Conservation (phyloP, 208 protist species). For the Phytomonas francai region DNA sequence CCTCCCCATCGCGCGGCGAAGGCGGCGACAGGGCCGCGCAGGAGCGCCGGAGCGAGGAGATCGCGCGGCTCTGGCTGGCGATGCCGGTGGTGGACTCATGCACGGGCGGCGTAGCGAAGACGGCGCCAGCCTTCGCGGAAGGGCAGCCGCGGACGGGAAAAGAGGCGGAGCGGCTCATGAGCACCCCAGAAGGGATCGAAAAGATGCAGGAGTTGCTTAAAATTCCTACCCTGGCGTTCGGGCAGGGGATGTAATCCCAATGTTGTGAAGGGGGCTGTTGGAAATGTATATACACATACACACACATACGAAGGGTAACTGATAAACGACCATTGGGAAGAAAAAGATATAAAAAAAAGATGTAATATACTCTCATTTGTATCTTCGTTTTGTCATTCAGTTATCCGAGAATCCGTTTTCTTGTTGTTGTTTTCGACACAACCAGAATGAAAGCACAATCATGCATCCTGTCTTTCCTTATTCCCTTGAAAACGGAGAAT, state of each 20-base stretch:
- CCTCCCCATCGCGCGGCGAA: background rate
- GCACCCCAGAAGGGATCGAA: background rate
- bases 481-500: background rate
- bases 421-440: too few relatives aligned
- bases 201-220: background rate
- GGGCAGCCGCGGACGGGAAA: constrained; percentile 34
- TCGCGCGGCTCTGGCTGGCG: constrained; percentile 22
- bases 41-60: background rate
- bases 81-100: constrained; percentile 53
- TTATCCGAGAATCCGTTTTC: too few relatives aligned
- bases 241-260: background rate
- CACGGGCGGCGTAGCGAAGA: constrained; percentile 30
- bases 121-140: constrained; percentile 47
- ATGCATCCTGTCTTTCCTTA: background rate
- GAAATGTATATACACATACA: too few relatives aligned
- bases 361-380: too few relatives aligned
- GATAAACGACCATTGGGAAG: too few relatives aligned
- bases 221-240: constrained; percentile 1
- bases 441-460: background rate
- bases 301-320: too few relatives aligned
- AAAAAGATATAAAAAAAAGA: too few relatives aligned
- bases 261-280: background rate
- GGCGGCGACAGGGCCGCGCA: constrained; percentile 7
- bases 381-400: too few relatives aligned
- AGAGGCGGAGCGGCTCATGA: constrained; percentile 15